Conservation (phyloP, 768 basidiomycete genomes). For the Tylopilus felleus region DNA sequence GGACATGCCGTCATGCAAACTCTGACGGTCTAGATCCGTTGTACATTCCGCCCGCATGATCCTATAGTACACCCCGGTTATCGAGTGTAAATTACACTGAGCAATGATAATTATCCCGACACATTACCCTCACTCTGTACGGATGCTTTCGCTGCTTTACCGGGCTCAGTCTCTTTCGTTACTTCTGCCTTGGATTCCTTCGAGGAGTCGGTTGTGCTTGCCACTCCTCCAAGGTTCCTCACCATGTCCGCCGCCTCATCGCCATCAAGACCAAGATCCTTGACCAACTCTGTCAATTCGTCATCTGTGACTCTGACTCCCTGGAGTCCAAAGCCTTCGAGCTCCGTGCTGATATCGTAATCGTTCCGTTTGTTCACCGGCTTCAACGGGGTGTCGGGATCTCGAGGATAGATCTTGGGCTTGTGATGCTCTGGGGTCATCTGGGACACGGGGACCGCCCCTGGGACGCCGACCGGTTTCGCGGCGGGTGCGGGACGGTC, state of each 20-base stretch:
- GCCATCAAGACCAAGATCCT: constrained; percentile 71
- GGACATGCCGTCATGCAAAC: constrained; percentile 33
- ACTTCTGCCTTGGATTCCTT: constrained; percentile 9
- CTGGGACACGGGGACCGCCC: constrained; percentile 67
- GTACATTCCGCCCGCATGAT: neutral
- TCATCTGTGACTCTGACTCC: constrained; percentile 76
- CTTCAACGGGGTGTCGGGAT: constrained; percentile 44
- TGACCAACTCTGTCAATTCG: constrained; percentile 66
- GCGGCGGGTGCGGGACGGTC: constrained; percentile 52
- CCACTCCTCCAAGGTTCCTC: constrained; percentile 49
- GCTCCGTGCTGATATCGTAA: constrained; percentile 65
- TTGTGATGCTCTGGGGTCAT: constrained; percentile 78
- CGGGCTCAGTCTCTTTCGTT: neutral
- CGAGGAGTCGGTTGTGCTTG: constrained; percentile 8
- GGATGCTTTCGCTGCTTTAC: neutral
- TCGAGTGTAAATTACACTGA: constrained; percentile 5
- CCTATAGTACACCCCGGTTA: neutral
- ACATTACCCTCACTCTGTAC: constrained; percentile 1
- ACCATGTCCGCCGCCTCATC: constrained; percentile 77
- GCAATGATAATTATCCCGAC: constrained; percentile 1
- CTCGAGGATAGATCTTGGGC: constrained; percentile 48
- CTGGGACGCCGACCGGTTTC: constrained; percentile 76
- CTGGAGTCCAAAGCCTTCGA: constrained; percentile 69
- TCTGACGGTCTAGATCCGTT: constrained; percentile 17
- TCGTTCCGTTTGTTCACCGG: constrained; percentile 57